Base-by-base conservation (phyloP, 805 yeast genomes). In the Pichia gijzeniarum region DNA sequence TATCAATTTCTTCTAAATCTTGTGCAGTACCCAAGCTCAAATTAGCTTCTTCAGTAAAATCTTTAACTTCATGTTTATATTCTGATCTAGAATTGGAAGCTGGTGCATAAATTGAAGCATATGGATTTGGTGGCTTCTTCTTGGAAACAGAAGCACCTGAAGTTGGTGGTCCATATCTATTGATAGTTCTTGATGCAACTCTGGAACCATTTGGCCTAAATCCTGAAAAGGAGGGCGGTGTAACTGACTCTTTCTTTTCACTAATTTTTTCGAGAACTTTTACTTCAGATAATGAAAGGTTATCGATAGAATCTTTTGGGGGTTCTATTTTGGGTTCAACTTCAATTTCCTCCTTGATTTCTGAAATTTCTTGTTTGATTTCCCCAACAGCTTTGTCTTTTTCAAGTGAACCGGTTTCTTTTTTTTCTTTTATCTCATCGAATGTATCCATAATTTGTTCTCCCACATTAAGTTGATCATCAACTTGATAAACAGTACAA, bases 1-100 rank as follows among this genome's bases (percentile, higher is more conserved):
- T 60, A 48, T 63, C 65, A 36, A 52, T 49, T 6, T 53, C 47
- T 14, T 44, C 49, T 31, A 51, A 36, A 13, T 51, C 47, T 3
- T 47, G 46, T 2, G 57, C 50, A 41, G 45, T 40, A 5, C 44
- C 53, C 34, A 38, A 35, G 22, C 47, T 49, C 16, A 40, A 47
- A 5, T 18, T 30, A 1, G 36, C 22, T n/a, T 41, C 48, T 17
- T 2, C 9, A 17, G 38, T 33, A 10, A 31, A 12, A 5, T n/a
- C 32, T 7, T 31, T 25, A 20, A 27, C 42, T 14, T 13, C 36
- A 17, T 38, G 12, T 14, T 16, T 22, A 28, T 30, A 30, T 30
- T 30, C 35, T 16, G 51, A 38, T 1, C 49, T 38, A 39, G 44
- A 48, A 3, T 12, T 16, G 2, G 48, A 33, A 6, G 36, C 37